Percentiles rank a stretch among this genome's conserved stretches.
These are phyloP conservation scores for Tuber brumale DNA, from an alignment of 495 filamentous ascomycete species.

Conservation along the genomic window DNA sequence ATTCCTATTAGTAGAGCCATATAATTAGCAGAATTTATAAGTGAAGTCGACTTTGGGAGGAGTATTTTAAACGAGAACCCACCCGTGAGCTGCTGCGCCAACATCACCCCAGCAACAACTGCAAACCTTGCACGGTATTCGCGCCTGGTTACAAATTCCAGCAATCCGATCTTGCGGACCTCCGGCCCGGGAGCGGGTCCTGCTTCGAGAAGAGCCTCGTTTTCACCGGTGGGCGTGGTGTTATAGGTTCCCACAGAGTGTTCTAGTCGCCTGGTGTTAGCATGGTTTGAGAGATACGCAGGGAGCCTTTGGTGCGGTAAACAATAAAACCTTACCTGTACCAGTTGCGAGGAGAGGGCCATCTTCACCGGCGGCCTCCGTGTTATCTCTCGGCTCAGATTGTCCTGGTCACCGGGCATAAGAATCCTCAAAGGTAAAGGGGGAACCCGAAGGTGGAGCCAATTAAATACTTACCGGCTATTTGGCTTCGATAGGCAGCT, in stretches of 20 bases:
- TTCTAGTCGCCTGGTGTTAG: too few species aligned
- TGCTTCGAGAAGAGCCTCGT: too few species aligned
- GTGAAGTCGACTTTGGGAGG: too few species aligned
- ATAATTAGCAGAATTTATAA: too few species aligned
- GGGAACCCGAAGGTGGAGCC: background rate
- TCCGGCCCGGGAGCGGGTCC: background rate
- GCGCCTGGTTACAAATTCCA: conserved; percentile 30
- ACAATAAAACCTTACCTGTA: too few species aligned
- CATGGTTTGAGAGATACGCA: too few species aligned
- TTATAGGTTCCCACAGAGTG: too few species aligned
- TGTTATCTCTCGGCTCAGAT: background rate
- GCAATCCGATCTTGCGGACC: conserved; percentile 18
- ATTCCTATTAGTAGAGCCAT: conserved; percentile 50
- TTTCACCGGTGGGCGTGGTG: too few species aligned
- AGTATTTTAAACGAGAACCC: background rate
- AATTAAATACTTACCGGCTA: background rate
- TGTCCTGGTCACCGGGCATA: background rate
- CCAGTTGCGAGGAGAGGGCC: conserved; percentile 51
- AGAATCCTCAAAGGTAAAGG: background rate
- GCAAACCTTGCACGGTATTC: conserved; percentile 69
- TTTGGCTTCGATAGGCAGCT: conserved; percentile 45
- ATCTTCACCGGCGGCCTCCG: conserved; percentile 44
- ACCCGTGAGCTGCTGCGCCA: conserved; percentile 78
- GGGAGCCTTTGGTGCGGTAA: too few species aligned
- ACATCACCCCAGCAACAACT: conserved; percentile 83